phyloP scores from a whole-genome alignment of 192 early-diverging fungal species.

The Nowakowskiella sp. region DNA sequence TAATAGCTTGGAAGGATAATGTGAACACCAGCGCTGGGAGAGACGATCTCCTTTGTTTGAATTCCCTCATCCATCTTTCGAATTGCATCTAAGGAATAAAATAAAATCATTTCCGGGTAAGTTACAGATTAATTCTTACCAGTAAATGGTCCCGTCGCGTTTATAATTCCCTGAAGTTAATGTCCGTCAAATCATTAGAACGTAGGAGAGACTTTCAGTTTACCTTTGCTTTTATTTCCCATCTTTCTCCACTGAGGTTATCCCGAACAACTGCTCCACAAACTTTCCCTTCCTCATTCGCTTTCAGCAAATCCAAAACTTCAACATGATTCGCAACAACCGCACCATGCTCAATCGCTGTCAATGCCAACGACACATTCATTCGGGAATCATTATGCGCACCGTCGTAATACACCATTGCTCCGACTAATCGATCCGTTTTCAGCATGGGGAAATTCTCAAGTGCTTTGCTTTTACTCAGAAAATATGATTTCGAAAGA shows the following conservation, averaged over 20 bases:
- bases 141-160: constrained; percentile 75
- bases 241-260: constrained; percentile 77
- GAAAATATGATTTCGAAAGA: constrained; percentile 71
- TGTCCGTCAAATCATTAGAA: not conserved
- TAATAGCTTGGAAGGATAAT: constrained; percentile 94
- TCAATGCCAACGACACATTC: constrained; percentile 89
- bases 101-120: not conserved
- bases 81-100: constrained; percentile 68
- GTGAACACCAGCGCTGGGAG: constrained; percentile 88
- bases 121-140: constrained; percentile 23
- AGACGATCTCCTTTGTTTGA: constrained; percentile 70
- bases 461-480: constrained; percentile 75
- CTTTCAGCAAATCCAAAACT: constrained; percentile 73
- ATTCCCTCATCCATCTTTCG: constrained; percentile 79
- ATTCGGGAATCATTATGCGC: constrained; percentile 97
- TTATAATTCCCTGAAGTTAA: constrained; percentile 67
- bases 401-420: constrained; percentile 94
- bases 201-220: not conserved
- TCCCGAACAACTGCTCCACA: constrained; percentile 78
- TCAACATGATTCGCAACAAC: constrained; percentile 90
- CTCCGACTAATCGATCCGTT: constrained; percentile 78
- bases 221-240: constrained; percentile 69
- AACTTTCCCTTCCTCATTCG: constrained; percentile 52
- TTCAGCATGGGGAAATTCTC: constrained; percentile 96
- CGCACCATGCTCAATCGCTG: constrained; percentile 84